phyloP scores from a whole-genome alignment of 768 basidiomycete species.

The Psilocybe subaeruginosa region DNA sequence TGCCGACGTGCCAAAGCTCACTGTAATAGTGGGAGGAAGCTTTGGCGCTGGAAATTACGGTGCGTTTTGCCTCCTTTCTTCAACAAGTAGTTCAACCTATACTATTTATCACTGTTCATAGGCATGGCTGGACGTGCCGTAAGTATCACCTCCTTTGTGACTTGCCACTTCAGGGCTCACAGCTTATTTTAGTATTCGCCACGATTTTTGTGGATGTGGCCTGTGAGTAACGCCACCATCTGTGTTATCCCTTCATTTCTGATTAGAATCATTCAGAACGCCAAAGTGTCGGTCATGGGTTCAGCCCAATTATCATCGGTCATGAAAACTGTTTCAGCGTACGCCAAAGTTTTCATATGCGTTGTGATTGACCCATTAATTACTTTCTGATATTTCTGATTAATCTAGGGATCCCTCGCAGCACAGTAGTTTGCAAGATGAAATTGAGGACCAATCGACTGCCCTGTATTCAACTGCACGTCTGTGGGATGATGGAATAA shows the following conservation, averaged over 20 bases:
- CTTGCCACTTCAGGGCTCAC: not conserved
- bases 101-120: slow-evolving; percentile 27
- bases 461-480: slow-evolving; percentile 89
- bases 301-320: slow-evolving; percentile 91
- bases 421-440: slow-evolving; percentile 70
- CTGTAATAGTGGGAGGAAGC: slow-evolving; percentile 90
- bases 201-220: slow-evolving; percentile 98
- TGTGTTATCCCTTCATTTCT: not conserved
- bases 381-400: not conserved
- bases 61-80: slow-evolving; percentile 30
- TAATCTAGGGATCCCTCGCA: slow-evolving; percentile 72
- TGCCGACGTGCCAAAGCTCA: slow-evolving; percentile 92
- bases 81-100: not conserved
- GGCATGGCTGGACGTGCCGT: slow-evolving; percentile 95
- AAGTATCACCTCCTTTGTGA: slow-evolving; percentile 34
- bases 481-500: slow-evolving; percentile 95
- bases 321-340: slow-evolving; percentile 90
- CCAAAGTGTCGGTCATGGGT: slow-evolving; percentile 95
- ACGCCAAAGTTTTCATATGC: slow-evolving; percentile 24
- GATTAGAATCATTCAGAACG: slow-evolving; percentile 55
- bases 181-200: slow-evolving; percentile 77
- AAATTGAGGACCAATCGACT: slow-evolving; percentile 89
- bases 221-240: slow-evolving; percentile 52
- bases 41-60: slow-evolving; percentile 97
- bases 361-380: not conserved